Evolutionary conservation across 2,329 filamentous ascomycete genomes (phyloP).

Genomic region (Ophiocordyceps camponoti-saundersi): DNA sequence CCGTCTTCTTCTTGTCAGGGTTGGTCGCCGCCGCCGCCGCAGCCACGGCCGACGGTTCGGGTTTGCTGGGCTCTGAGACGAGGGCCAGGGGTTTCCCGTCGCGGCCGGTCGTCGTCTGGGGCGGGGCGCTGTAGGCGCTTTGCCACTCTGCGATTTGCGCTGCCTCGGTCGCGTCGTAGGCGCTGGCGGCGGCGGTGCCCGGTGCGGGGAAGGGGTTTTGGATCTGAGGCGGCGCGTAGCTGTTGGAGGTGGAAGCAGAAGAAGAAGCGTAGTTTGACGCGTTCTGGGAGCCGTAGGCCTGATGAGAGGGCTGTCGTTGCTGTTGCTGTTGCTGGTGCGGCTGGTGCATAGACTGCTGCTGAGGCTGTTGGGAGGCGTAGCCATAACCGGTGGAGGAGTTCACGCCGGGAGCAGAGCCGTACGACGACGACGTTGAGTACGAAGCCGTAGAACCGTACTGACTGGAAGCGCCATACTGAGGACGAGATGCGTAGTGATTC

Average conservation of each 20-base stretch:
- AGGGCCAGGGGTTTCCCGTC: slow-evolving; percentile 13
- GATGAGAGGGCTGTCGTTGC: slow-evolving; percentile 15
- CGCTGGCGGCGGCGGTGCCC: slow-evolving; percentile 20
- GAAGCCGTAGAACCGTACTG: slow-evolving; percentile 1
- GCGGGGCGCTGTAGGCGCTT: slow-evolving; percentile 52
- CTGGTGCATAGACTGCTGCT: background rate
- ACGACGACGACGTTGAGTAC: background rate
- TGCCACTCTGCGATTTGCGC: slow-evolving; percentile 93
- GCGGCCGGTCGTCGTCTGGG: slow-evolving; percentile 11
- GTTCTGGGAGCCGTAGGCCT: slow-evolving; percentile 13
- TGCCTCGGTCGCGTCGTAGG: slow-evolving; percentile 64
- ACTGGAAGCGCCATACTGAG: slow-evolving; percentile 1
- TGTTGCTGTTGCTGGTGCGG: slow-evolving; percentile 6
- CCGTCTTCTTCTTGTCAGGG: slow-evolving; percentile 62
- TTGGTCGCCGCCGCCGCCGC: slow-evolving; percentile 15
- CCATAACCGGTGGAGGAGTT: slow-evolving; percentile 9
- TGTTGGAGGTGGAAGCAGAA: slow-evolving; percentile 2
- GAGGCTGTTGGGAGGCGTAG: slow-evolving; percentile 4
- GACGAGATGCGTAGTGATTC: background rate
- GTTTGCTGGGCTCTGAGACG: slow-evolving; percentile 12
- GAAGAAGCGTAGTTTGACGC: slow-evolving; percentile 18
- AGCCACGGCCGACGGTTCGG: slow-evolving; percentile 23
- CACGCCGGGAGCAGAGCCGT: slow-evolving; percentile 10
- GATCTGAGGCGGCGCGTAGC: slow-evolving; percentile 48
- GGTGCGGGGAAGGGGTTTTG: slow-evolving; percentile 66